Base-by-base conservation (phyloP, 169 alveolate genomes). In the Plasmodium falciparum region DNA sequence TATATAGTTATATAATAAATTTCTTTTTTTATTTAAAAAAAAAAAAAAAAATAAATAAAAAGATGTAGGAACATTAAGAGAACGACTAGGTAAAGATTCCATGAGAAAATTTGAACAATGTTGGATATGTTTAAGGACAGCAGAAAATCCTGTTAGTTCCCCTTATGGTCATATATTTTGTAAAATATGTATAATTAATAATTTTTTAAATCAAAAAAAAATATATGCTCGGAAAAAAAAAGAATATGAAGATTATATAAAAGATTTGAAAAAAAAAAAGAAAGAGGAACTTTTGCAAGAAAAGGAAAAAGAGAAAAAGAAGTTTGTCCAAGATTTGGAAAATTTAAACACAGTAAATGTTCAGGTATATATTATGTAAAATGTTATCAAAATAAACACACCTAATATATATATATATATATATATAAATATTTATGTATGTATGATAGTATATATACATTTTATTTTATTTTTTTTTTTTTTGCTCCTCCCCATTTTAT, bases 141-240 rank as follows among this genome's bases (percentile, higher is more conserved):
- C 98, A 0, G 88, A 93, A 63, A 94, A 93, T 58, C 99, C 99
- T 0, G 96, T 96, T 45, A 91, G 96, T 45, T 97, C 99, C 6
- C 95, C 96, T n/a, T 90, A 93, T 80, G 99, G 99, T 2, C 95
- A 97, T 92, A 90, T 98, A 50, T 98, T 95, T 73, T 98, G 99
- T 93, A 96, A 95, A 88, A 96, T 95, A 59, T 98, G 99, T 67
- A 96, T 97, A 13, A 73, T 97, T 54, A 96, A 95, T 78, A 95
- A 96, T 86, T 94, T 96, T 29, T 88, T 96, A 49, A 83, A 90
- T 9, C 98, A 98, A 94, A 96, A 96, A 95, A 93, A 95, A 88
- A 89, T 80, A 73, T 66, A 65, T 74, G 24, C 88, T 3, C 13
- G 54, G 52, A 73, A 59, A 56, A 61, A 73, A 66, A 92, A 67